phyloP scores from a whole-genome alignment of 805 yeast genomes.

The Ogataea paraovalis region DNA sequence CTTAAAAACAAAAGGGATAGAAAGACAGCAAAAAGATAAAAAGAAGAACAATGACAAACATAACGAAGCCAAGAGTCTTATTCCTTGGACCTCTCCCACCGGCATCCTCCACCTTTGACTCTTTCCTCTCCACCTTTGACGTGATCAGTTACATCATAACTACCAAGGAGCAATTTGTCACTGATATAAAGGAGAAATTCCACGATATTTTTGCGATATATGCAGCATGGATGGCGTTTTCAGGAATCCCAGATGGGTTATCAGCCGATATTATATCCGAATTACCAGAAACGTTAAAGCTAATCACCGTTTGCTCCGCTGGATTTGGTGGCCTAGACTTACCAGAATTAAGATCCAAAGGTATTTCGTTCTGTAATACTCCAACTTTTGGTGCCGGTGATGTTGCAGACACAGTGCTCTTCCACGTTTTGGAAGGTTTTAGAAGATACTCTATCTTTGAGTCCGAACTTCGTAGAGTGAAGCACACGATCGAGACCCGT shows the following conservation, averaged over 20 bases:
- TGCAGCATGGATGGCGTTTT: conserved; percentile 50
- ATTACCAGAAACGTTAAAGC: conserved; percentile 41
- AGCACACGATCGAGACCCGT: conserved; percentile 46
- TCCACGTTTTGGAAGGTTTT: conserved; percentile 54
- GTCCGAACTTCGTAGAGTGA: conserved; percentile 34
- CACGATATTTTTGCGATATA: conserved; percentile 43
- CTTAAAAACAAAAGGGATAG: too few species aligned
- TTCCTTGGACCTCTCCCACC: conserved; percentile 49
- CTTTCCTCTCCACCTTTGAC: conserved; percentile 39
- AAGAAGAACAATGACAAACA: background rate
- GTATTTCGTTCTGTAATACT: conserved; percentile 57
- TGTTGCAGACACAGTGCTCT: conserved; percentile 70
- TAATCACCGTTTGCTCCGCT: conserved; percentile 52
- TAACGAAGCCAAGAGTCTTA: conserved; percentile 32
- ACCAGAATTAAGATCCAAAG: conserved; percentile 28
- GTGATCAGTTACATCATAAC: conserved; percentile 38
- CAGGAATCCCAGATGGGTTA: conserved; percentile 40
- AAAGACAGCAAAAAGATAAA: background rate
- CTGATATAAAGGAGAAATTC: conserved; percentile 36
- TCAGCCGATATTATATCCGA: conserved; percentile 36
- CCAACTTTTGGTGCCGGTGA: conserved; percentile 57
- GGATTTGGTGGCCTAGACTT: conserved; percentile 46
- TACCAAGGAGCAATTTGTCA: conserved; percentile 36
- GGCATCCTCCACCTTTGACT: conserved; percentile 41
- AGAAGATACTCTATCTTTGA: conserved; percentile 52